Conservation (phyloP, 768 basidiomycete species). For the Agrocybe pediades region DNA sequence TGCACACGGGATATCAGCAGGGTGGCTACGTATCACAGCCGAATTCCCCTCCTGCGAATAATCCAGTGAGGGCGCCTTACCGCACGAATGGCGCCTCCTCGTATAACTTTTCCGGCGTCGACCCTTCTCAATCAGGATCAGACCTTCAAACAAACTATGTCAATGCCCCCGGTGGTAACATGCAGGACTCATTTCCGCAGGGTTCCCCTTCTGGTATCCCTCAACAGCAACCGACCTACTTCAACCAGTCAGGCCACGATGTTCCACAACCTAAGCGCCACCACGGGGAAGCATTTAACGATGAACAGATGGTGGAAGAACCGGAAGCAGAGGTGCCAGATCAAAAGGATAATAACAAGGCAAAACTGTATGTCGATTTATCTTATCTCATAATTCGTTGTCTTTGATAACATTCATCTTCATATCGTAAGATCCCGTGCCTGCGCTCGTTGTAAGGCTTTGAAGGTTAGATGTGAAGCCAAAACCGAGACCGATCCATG, state of each 20-base stretch:
- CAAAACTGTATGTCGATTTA: slow-evolving; percentile 41
- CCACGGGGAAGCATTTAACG: slow-evolving; percentile 29
- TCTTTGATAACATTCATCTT: slow-evolving; percentile 10
- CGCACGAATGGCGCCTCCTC: slow-evolving; percentile 13
- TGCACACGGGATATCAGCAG: slow-evolving; percentile 13
- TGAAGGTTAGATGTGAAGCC: slow-evolving; percentile 78
- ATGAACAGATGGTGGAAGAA: slow-evolving; percentile 37
- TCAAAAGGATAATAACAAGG: slow-evolving; percentile 38
- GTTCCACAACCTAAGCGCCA: slow-evolving; percentile 37
- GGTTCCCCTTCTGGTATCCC: slow-evolving; percentile 12
- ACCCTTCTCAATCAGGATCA: slow-evolving; percentile 3
- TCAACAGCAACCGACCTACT: slow-evolving; percentile 22
- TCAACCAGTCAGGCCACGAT: slow-evolving; percentile 16
- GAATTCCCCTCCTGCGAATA: slow-evolving; percentile 3
- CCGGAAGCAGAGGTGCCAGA: slow-evolving; percentile 34
- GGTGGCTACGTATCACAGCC: slow-evolving; percentile 15
- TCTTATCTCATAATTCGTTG: neutral
- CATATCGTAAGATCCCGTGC: slow-evolving; percentile 54
- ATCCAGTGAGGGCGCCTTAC: slow-evolving; percentile 8
- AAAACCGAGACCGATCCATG: slow-evolving; percentile 72
- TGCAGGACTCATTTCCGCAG: slow-evolving; percentile 27
- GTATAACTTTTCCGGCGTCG: slow-evolving; percentile 8
- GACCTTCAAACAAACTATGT: slow-evolving; percentile 9
- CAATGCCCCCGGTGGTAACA: slow-evolving; percentile 26
- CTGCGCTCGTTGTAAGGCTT: slow-evolving; percentile 69